Evolutionary conservation across 441 rosid species (phyloP).

Genomic region (Croton laevigatus): DNA sequence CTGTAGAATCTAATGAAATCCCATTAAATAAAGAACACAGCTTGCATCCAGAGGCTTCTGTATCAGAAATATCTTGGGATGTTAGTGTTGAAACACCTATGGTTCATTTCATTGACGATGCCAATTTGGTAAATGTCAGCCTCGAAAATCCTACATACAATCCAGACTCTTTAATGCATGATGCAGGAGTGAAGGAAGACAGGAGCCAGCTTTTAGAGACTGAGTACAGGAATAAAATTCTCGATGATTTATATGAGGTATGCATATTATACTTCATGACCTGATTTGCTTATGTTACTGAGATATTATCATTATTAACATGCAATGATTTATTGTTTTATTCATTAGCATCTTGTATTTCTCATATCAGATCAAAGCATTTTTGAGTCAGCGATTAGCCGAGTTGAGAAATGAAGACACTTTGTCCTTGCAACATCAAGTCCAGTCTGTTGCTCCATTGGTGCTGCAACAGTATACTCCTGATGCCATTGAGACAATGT

Average conservation of each 20-base stretch:
- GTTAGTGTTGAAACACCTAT: conserved; percentile 87
- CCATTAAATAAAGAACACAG: conserved; percentile 36
- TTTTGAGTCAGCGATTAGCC: conserved; percentile 67
- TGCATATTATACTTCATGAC: conserved; percentile 4
- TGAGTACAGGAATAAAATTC: conserved; percentile 86
- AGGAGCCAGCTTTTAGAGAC: conserved; percentile 90
- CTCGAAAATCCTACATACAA: conserved; percentile 37
- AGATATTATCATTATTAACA: not conserved
- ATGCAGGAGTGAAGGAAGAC: conserved; percentile 41
- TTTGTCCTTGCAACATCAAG: conserved; percentile 86
- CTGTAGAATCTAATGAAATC: conserved; percentile 33
- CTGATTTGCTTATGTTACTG: conserved; percentile 10
- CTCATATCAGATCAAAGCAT: conserved; percentile 73
- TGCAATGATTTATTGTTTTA: not conserved
- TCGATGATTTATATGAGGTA: conserved; percentile 95
- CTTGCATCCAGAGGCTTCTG: conserved; percentile 40
- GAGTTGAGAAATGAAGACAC: conserved; percentile 80
- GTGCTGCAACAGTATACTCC: conserved; percentile 86
- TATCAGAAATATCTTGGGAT: conserved; percentile 87
- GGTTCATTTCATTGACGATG: conserved; percentile 59
- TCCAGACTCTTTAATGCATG: conserved; percentile 38
- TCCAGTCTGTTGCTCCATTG: conserved; percentile 88
- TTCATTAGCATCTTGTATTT: conserved; percentile 13
- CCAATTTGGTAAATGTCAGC: conserved; percentile 34
- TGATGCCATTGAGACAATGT: conserved; percentile 73